Percentiles rank a stretch among this genome's conserved stretches.
phyloP scores from a whole-genome alignment of 768 basidiomycete genomes.

The Lactifluus hygrophoroides region DNA sequence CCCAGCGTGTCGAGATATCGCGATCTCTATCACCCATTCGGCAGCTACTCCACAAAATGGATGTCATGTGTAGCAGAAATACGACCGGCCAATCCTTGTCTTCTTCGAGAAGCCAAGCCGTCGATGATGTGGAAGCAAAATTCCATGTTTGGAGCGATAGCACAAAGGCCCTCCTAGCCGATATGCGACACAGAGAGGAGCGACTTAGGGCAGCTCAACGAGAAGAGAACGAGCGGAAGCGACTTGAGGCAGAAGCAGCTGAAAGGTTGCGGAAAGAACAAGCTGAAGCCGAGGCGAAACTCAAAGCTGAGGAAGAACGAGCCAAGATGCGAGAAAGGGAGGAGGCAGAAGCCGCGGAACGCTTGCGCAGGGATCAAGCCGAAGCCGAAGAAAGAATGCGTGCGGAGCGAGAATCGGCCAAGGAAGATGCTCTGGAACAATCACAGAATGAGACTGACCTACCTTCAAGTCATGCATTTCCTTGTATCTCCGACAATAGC shows the following conservation, averaged over 20 bases:
- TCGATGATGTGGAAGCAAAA: slow-evolving; percentile 30
- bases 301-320: slow-evolving; percentile 17
- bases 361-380: slow-evolving; percentile 16
- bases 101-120: slow-evolving; percentile 38
- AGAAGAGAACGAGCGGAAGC: slow-evolving; percentile 16
- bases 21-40: slow-evolving; percentile 47
- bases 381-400: slow-evolving; percentile 17
- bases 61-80: slow-evolving; percentile 38
- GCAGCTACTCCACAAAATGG: slow-evolving; percentile 48
- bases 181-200: slow-evolving; percentile 11
- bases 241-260: slow-evolving; percentile 24
- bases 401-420: not conserved
- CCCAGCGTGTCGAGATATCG: slow-evolving; percentile 32
- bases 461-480: not conserved
- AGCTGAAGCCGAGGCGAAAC: slow-evolving; percentile 12
- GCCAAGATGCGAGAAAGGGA: slow-evolving; percentile 24
- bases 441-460: not conserved
- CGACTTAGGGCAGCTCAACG: slow-evolving; percentile 10
- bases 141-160: slow-evolving; percentile 12
- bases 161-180: slow-evolving; percentile 1
- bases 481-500: not conserved
- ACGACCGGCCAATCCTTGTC: slow-evolving; percentile 41
- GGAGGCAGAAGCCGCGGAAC: slow-evolving; percentile 21
- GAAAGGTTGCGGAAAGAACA: slow-evolving; percentile 20
- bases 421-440: not conserved